Conservation (phyloP, 2,329 filamentous ascomycete species). For the Verticillium nonalfalfae region DNA sequence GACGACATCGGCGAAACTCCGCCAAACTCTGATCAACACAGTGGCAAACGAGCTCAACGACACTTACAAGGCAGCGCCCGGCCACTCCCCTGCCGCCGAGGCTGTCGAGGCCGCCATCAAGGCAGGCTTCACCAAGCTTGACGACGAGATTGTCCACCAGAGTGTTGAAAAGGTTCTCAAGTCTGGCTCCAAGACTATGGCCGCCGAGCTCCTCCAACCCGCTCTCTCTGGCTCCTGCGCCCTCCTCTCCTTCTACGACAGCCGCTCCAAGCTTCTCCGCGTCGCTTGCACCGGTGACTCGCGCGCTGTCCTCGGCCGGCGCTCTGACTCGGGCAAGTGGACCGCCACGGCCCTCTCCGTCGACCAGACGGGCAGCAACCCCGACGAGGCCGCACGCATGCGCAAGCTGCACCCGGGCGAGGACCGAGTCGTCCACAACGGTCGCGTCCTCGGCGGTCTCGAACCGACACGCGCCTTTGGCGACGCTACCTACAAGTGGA, state of each 20-base stretch:
- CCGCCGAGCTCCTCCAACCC: conserved; percentile 85
- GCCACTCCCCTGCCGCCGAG: conserved; percentile 64
- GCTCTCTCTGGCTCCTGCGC: conserved; percentile 97
- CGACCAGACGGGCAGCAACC: conserved; percentile 89
- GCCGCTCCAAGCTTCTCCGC: conserved; percentile 75
- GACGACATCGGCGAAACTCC: conserved; percentile 95
- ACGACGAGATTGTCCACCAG: conserved; percentile 90
- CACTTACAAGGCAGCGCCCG: conserved; percentile 71
- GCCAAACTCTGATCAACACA: conserved; percentile 85
- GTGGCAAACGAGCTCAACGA: conserved; percentile 89
- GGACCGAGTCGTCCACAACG: conserved; percentile 78
- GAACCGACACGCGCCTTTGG: conserved; percentile 94
- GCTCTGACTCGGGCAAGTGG: conserved; percentile 79
- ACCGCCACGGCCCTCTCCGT: conserved; percentile 81
- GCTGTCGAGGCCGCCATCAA: conserved; percentile 90
- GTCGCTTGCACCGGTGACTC: conserved; percentile 96
- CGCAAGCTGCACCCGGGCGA: conserved; percentile 85
- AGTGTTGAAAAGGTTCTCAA: conserved; percentile 89
- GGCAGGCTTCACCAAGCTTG: conserved; percentile 78
- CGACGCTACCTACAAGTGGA: conserved; percentile 97
- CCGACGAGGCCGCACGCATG: conserved; percentile 75
- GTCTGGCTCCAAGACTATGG: conserved; percentile 80
- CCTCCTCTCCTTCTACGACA: conserved; percentile 93
- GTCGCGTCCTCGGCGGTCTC: conserved; percentile 83
- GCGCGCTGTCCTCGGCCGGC: conserved; percentile 84